Percentiles rank a stretch among this genome's conserved stretches.
Evolutionary conservation across 129 eudicot genomes (phyloP).

Genomic region (Calendula officinalis): DNA sequence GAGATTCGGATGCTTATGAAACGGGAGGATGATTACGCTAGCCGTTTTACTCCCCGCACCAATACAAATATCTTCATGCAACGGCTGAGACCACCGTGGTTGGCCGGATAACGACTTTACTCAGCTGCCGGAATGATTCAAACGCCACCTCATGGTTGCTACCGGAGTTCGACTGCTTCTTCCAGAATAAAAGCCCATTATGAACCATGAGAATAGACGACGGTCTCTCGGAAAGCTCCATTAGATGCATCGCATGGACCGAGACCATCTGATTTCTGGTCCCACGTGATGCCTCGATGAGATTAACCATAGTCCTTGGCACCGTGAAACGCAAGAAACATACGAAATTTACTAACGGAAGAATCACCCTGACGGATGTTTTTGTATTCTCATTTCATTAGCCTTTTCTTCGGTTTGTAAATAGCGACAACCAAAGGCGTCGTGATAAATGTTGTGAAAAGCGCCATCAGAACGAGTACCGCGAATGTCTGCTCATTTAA

Average conservation of each 20-base stretch:
- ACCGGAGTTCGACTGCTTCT: conserved; percentile 20
- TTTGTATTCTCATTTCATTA: not conserved
- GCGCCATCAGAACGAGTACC: too few relatives aligned
- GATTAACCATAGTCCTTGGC: conserved; percentile 27
- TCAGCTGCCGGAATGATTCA: conserved; percentile 29
- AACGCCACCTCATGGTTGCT: conserved; percentile 35
- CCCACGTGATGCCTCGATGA: conserved; percentile 48
- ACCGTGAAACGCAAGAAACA: too few relatives aligned
- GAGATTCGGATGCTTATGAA: conserved; percentile 55
- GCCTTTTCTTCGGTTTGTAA: too few relatives aligned
- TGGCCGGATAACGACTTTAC: conserved; percentile 35
- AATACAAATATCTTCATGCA: conserved; percentile 63
- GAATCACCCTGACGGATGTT: conserved; percentile 20
- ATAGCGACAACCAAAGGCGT: too few relatives aligned
- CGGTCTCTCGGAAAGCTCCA: conserved; percentile 49
- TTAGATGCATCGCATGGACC: conserved; percentile 42
- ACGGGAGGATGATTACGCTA: conserved; percentile 48
- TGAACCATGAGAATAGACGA: conserved; percentile 43
- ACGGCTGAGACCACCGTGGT: conserved; percentile 54
- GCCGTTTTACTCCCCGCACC: conserved; percentile 48
- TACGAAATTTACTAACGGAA: too few relatives aligned
- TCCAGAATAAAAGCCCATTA: conserved; percentile 18
- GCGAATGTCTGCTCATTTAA: too few relatives aligned
- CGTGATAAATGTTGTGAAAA: too few relatives aligned
- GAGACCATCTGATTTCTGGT: conserved; percentile 21